Base-by-base conservation (phyloP, 108 stramenopile species). In the Asterionellopsis glacialis region DNA sequence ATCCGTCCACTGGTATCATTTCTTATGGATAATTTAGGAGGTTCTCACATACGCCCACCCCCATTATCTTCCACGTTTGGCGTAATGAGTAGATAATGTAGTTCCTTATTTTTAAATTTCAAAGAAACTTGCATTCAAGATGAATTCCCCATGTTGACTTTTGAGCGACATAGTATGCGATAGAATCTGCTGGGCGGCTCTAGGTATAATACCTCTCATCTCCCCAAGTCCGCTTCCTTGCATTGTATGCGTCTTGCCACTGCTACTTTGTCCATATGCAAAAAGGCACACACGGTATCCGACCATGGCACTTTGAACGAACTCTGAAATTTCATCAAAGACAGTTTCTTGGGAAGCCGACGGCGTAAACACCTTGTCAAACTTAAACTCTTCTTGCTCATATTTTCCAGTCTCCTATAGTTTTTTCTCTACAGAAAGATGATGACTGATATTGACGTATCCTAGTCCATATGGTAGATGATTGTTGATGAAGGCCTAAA, bases 261-360 rank as follows among this genome's bases (percentile, higher is more conserved):
- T 61, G 0, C 81, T 78, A 6, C 83, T 88, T 63, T 88, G 87
- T 9, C 87, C 87, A 57, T 84, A 94, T 1, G 84, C 81, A 3
- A 93, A 55, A n/a, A 69, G 75, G 56, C 90, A 94, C 12, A 94
- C 91, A 51, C 94, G 70, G 76, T 84, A 95, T 19, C 94, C 94
- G 69, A 94, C 94, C n/a, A 95, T 84, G 18, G 94, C 92, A 50
- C 73, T 76, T 69, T 95, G 94, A 23, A 95, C 94, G 67, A 95
- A 93, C 65, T 90, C 87, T 16, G 89, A 84, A 26, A 95, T 92
- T 69, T 95, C 94, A 16, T 83, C 69, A 70, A 95, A 95, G 10
- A 95, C 84, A 38, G 66, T 65, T 27, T 88, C 87, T 71, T 95
- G 94, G 23, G 75, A 76, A 26, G 85, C 42, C 19, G 76, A 70